Conservation (phyloP, 177 flowering plant species). For the Vitis hybrid region DNA sequence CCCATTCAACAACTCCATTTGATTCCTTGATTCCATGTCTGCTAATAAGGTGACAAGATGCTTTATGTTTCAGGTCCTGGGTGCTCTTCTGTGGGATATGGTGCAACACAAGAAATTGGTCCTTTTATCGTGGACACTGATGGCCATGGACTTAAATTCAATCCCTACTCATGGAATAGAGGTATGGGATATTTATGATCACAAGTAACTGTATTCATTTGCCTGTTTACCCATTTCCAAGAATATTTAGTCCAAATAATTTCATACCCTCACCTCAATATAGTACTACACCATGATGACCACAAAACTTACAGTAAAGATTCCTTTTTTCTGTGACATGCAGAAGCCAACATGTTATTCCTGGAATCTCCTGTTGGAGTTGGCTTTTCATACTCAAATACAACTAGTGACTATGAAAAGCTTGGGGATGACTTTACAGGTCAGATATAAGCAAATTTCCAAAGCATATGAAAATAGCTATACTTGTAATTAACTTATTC, state of each 20-base stretch:
- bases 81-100: constrained; percentile 99
- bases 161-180: constrained; percentile 51
- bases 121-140: constrained; percentile 76
- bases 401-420: constrained; percentile 62
- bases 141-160: constrained; percentile 56
- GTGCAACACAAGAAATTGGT: constrained; percentile 99
- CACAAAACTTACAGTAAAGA: background rate
- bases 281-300: background rate
- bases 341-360: constrained; percentile 95
- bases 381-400: constrained; percentile 94
- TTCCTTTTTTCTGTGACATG: constrained; percentile 22
- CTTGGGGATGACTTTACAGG: constrained; percentile 93
- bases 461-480: too few species aligned
- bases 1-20: background rate
- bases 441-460: constrained; percentile 11
- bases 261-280: background rate
- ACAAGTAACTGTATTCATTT: too few species aligned
- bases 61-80: constrained; percentile 79
- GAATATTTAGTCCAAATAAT: too few species aligned
- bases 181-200: constrained; percentile 10
- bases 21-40: constrained; percentile 19
- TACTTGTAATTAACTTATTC: too few species aligned
- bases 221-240: too few species aligned
- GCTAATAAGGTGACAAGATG: constrained; percentile 33
- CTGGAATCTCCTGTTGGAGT: constrained; percentile 95